Evolutionary conservation across 768 basidiomycete species (phyloP), one percentile per base, ranked within the genome.

Genomic region (Dioszegia aurantiaca): DNA sequence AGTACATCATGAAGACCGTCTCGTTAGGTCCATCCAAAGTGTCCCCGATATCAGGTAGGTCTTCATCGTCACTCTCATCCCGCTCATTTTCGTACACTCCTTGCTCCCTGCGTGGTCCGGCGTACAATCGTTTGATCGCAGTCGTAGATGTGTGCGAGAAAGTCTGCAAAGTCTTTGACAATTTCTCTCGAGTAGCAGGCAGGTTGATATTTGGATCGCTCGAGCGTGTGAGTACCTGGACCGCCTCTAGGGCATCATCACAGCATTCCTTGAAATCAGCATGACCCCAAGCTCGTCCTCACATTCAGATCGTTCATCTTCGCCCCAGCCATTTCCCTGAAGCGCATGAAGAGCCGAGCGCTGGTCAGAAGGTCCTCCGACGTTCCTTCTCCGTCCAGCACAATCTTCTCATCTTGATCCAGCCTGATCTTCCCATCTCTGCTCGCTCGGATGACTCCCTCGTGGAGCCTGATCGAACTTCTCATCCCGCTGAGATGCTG

Each of bases 401-500:
- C 33, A 33, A 36, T 30, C 49, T 63, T 55, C 33, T 54, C 59
- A 27, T 65, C 62, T 10, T 63, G 48, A 36, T 54, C 62, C 11
- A 65, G 53, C 30, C 49, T 56, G 52, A 69, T 63, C 36, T 55
- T 64, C 1, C 69, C 70, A 30, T 68, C 70, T 41, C 51, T 55
- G 19, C 45, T 62, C 1, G 87, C 87, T 64, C 82, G 83, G 14
- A 87, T 83, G 27, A 97, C 75, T 47, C 93, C 89, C 60, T 87
- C 85, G 71, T 97, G 92, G 33, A 98, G 76, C 31, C 83, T 82
- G 6, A 87, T 90, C 1, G 91, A 88, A 57, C 88, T 86, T 45
- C 94, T 79, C 58, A 98, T 79, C 24, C 94, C 92, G 56, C 87
- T 92, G 37, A 99, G 77, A 78, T 98, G 93, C 70, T 99, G 94